Base-by-base conservation (phyloP, 495 filamentous ascomycete species). In the Penicillium macrosclerotiorum region DNA sequence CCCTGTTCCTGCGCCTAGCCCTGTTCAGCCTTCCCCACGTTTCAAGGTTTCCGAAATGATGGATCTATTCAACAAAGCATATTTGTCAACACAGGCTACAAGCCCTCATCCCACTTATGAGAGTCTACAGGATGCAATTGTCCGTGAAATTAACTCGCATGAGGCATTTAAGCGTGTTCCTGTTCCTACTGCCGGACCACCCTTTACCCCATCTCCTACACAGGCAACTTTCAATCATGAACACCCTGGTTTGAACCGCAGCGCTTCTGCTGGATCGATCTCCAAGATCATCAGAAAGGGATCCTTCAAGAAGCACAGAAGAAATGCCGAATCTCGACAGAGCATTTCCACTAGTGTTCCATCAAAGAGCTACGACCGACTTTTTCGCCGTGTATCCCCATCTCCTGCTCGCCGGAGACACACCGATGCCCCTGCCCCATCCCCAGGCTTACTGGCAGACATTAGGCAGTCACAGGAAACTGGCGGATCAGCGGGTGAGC, bases 81-180 rank as follows among this genome's bases (percentile, higher is more conserved):
- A 65, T 32, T 44, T 49, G 23, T 62, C 68, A 5, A 62, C 51
- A 2, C 62, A 62, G 16, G 51, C 45, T n/a, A 19, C 67, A 6
- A 65, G 59, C 14, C 40, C 64, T 5, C 60, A 71, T 33, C 64
- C 72, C 7, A 71, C 69, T 1, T 72, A 68, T 27, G 72, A 75
- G 49, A 64, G 65, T 12, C 52, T 75, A 8, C 69, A 75, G 42
- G 72, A 75, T 53, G 67, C 69, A 26, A 75, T 75, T 32, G 54
- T 75, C 18, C 64, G 72, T 8, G 72, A 75, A 43, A 71, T 75
- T 41, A 75, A 75, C 27, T 75, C 72, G 2, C 72, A 75, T 35
- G 72, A 75, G 30, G 72, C 72, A 9, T 75, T 75, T 40, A 59
- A 52, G 13, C 59, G 60, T 12, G 63, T 75, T 7, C 64, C 69